Conservation (phyloP, 148 eudicot species). For the Simmondsia chinensis region DNA sequence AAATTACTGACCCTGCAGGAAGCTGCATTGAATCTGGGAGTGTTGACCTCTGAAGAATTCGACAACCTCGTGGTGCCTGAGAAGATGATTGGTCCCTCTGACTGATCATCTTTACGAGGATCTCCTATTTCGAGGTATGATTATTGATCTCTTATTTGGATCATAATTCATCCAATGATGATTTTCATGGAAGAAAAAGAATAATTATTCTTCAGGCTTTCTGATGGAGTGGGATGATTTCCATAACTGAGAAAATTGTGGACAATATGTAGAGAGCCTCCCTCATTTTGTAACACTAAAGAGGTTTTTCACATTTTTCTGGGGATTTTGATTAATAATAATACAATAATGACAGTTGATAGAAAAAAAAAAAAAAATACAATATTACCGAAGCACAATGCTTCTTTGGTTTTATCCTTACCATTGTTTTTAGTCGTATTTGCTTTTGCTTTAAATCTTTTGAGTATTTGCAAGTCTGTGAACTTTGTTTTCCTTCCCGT, state of each 20-base stretch:
- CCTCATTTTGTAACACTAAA: conserved; percentile 7
- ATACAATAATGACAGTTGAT: too few species aligned
- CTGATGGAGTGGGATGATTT: neutral
- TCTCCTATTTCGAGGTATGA: neutral
- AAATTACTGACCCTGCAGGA: conserved; percentile 40
- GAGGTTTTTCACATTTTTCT: too few species aligned
- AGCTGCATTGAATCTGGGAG: conserved; percentile 77
- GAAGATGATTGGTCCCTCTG: conserved; percentile 95
- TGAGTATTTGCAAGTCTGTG: too few species aligned
- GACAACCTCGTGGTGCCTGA: conserved; percentile 74
- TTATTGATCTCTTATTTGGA: neutral
- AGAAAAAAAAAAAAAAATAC: too few species aligned
- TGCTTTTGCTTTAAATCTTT: too few species aligned
- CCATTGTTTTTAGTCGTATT: too few species aligned
- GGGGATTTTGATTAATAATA: too few species aligned
- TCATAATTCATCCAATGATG: neutral
- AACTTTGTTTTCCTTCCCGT: too few species aligned
- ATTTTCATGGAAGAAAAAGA: neutral
- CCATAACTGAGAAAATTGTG: neutral
- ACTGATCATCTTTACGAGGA: conserved; percentile 12
- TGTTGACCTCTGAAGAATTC: conserved; percentile 80
- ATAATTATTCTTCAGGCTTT: conserved; percentile 15
- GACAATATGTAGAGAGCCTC: conserved; percentile 15
- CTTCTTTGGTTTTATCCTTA: too few species aligned
- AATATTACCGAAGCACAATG: too few species aligned